These are phyloP conservation scores for Cryptococcus sp. DNA, from an alignment of 1,284 basidiomycete species.

Conservation along the genomic window DNA sequence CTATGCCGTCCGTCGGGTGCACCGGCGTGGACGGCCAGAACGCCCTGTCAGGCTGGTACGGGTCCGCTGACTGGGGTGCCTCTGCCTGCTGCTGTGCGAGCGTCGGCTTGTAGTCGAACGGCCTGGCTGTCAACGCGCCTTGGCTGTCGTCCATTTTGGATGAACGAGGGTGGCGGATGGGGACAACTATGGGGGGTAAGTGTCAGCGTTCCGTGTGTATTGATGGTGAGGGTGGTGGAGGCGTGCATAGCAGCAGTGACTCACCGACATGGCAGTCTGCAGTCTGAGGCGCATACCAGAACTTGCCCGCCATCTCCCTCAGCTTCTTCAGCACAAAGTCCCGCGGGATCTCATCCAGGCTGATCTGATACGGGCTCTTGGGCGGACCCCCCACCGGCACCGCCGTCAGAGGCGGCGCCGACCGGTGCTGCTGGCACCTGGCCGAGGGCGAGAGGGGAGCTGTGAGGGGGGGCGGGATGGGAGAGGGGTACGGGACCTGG, in stretches of 20 bases:
- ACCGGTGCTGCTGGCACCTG: constrained; percentile 4
- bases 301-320: constrained; percentile 33
- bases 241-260: constrained; percentile 9
- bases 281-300: constrained; percentile 38
- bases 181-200: constrained; percentile 4
- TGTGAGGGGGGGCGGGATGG: constrained; percentile 2
- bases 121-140: not conserved
- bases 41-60: not conserved
- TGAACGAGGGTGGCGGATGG: not conserved
- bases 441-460: constrained; percentile 8
- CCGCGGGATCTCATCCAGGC: constrained; percentile 28
- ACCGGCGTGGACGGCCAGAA: not conserved
- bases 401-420: constrained; percentile 1
- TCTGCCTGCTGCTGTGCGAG: no score
- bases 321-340: constrained; percentile 41
- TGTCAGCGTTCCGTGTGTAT: not conserved
- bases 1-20: not conserved
- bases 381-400: no score
- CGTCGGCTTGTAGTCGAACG: not conserved
- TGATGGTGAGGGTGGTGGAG: not conserved
- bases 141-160: not conserved
- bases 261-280: constrained; percentile 44
- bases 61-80: not conserved
- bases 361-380: constrained; percentile 14
- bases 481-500: constrained; percentile 7